Conservation (phyloP, 2,329 filamentous ascomycete species). For the Penicillium corylophilum region DNA sequence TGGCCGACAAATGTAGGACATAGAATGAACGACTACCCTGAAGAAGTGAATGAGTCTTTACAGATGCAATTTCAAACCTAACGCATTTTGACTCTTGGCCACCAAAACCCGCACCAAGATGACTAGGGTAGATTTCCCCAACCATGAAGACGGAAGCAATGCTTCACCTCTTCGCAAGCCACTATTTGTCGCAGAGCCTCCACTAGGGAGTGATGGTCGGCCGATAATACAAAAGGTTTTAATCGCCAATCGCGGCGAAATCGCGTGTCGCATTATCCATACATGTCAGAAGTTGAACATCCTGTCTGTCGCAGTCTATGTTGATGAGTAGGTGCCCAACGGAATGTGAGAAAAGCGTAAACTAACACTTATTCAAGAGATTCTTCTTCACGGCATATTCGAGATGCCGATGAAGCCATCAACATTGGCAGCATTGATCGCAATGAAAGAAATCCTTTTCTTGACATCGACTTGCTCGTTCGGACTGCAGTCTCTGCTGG, state of each 20-base stretch:
- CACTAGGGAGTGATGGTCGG: slow-evolving; percentile 11
- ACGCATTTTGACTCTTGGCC: too few relatives aligned
- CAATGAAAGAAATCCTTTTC: slow-evolving; percentile 20
- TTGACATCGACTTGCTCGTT: slow-evolving; percentile 32
- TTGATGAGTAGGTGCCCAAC: slow-evolving; percentile 6
- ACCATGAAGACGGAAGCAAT: neutral
- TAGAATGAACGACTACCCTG: neutral
- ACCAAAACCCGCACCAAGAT: neutral
- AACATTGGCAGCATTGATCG: slow-evolving; percentile 23
- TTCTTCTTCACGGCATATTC: slow-evolving; percentile 28
- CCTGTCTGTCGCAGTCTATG: slow-evolving; percentile 17
- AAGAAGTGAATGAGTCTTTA: neutral
- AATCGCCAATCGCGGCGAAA: slow-evolving; percentile 31
- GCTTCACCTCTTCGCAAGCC: slow-evolving; percentile 12
- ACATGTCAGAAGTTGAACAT: slow-evolving; percentile 27
- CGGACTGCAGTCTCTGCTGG: slow-evolving; percentile 20
- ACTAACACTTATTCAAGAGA: slow-evolving; percentile 20
- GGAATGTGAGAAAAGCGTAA: neutral
- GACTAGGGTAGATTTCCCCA: neutral
- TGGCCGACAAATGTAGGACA: neutral
- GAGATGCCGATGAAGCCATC: slow-evolving; percentile 34
- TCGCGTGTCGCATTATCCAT: slow-evolving; percentile 28
- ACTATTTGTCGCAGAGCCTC: slow-evolving; percentile 20
- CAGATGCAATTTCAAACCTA: too few relatives aligned
- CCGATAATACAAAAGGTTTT: slow-evolving; percentile 24